A percentile compares a stretch with the other conserved stretches of the same genome.
Conservation (phyloP, 2,329 filamentous ascomycete species). For the Trichoderma sp. region DNA sequence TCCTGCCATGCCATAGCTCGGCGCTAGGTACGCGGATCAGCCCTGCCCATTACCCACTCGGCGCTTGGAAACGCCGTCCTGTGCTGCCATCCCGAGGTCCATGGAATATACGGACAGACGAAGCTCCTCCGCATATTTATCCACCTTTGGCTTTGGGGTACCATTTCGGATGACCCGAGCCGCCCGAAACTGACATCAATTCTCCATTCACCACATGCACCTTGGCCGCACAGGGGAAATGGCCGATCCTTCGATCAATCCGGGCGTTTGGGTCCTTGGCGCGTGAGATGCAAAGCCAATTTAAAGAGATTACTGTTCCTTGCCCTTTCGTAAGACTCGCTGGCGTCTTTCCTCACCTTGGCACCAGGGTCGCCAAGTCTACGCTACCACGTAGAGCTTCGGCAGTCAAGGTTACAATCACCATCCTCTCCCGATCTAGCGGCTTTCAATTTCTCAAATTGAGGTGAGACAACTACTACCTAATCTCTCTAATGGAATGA, state of each 20-base stretch:
- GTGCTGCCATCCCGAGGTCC: neutral
- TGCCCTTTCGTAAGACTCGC: no score
- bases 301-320: neutral
- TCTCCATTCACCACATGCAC: neutral
- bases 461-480: neutral
- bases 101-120: neutral
- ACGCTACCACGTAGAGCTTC: neutral
- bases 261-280: neutral
- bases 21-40: constrained; percentile 13
- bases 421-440: neutral
- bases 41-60: neutral
- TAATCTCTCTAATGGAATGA: neutral
- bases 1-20: neutral
- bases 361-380: neutral
- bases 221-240: neutral
- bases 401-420: neutral
- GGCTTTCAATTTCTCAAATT: neutral
- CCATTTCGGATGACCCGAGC: neutral
- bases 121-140: neutral
- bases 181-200: neutral
- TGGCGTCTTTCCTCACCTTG: neutral
- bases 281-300: neutral
- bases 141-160: neutral
- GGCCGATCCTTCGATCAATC: neutral
- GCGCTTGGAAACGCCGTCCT: neutral